Base-by-base conservation (phyloP, 768 basidiomycete genomes). In the Vishniacozyma victoriae region DNA sequence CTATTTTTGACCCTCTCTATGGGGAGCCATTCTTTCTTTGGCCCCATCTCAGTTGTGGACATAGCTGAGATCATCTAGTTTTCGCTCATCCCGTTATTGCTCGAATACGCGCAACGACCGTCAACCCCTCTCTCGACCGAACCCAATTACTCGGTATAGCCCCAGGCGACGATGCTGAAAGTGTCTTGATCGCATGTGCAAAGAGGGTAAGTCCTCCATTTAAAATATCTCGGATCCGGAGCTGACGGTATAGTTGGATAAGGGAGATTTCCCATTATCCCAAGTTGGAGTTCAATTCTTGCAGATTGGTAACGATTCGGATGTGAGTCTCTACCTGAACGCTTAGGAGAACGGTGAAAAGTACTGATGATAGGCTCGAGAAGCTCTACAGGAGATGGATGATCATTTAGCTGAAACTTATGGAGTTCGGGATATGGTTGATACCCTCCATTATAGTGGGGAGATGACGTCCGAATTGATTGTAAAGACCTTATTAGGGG, bases 281-380 rank as follows among this genome's bases (percentile, higher is more conserved):
- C 82, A 83, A 74, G 78, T 82, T 6, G 82, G 83, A 0, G 78
- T 85, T 23, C 83, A 84, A 54, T 84, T 87, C 42, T 78, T 87
- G 1, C 85, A 84, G 78, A 74, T 84, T 15, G 85, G 83, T 64
- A 57, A 74, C 33, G 63, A 71, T 35, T 22, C 45, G 0, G 62
- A 66, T 37, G 64, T 65, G 24, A 58, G 63, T 47, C 3, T 37
- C 15, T 41, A 4, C 14, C 19, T 25, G 18, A 27, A n/a, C 11
- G 19, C 6, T 13, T 22, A 15, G 23, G 11, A 19, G 5, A 37
- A 38, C 19, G 15, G 23, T 13, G 5, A 12, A 11, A 14, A 4
- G 6, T 41, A 24, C 20, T 14, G 2, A 22, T 15, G n/a, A 18
- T 13, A 59, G 37, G 74, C 81, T 37, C 56, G 75, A 2, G 71